These are phyloP conservation scores for Atkinsonella hypoxylon DNA, from an alignment of 2,329 filamentous ascomycete species.

Conservation along the genomic window DNA sequence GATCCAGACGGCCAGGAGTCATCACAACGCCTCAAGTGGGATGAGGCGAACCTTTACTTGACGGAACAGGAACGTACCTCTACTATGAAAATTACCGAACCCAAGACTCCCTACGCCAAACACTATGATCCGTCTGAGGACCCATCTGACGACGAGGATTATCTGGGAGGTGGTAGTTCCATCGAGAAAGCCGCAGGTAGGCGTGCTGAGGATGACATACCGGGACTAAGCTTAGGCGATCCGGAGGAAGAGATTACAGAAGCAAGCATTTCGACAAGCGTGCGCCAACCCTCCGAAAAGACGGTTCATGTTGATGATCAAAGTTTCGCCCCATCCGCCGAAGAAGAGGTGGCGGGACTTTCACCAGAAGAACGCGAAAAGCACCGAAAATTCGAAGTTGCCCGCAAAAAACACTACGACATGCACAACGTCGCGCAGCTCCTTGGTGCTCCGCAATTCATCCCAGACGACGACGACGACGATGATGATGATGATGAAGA, in stretches of 20 bases:
- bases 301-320: conserved; percentile 69
- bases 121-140: conserved; percentile 87
- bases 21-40: conserved; percentile 83
- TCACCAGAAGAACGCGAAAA: conserved; percentile 73
- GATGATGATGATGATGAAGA: conserved; percentile 28
- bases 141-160: conserved; percentile 65
- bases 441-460: conserved; percentile 61
- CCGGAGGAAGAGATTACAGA: conserved; percentile 63
- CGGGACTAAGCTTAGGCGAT: conserved; percentile 82
- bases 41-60: conserved; percentile 94
- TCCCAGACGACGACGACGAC: conserved; percentile 47
- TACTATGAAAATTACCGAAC: conserved; percentile 98
- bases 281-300: conserved; percentile 39
- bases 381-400: conserved; percentile 80
- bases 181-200: conserved; percentile 24
- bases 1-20: conserved; percentile 33
- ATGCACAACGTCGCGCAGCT: conserved; percentile 90
- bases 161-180: conserved; percentile 17
- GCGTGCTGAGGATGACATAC: conserved; percentile 62
- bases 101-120: conserved; percentile 91
- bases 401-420: conserved; percentile 95
- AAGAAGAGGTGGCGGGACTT: conserved; percentile 40
- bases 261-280: conserved; percentile 20
- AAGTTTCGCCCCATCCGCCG: conserved; percentile 45
- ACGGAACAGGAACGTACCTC: conserved; percentile 90